Conservation (phyloP, 192 early-diverging fungal species). For the Lunasporangiospora selenospora region DNA sequence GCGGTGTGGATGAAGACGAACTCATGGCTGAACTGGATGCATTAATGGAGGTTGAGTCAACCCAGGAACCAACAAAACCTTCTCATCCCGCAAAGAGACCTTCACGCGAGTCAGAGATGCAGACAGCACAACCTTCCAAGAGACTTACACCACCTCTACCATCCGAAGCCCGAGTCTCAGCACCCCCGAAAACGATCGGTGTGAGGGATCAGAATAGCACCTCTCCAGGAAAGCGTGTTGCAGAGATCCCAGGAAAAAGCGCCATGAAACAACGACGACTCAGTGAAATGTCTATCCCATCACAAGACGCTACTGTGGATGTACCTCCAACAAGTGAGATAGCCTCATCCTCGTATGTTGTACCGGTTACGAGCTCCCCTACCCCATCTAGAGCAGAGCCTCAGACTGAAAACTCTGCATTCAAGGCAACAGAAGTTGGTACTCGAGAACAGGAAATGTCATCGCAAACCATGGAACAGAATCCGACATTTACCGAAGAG, state of each 20-base stretch:
- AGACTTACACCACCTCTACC: constrained; percentile 11
- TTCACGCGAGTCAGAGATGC: background rate
- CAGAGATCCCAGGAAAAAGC: constrained; percentile 25
- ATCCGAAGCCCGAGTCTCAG: constrained; percentile 4
- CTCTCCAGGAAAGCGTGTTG: constrained; percentile 26
- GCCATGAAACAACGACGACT: constrained; percentile 21
- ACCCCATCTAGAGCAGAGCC: background rate
- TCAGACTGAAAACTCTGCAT: background rate
- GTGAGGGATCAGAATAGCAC: too few species aligned
- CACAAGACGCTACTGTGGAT: background rate
- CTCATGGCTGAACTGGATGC: constrained; percentile 42
- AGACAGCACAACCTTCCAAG: background rate
- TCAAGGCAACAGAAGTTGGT: background rate
- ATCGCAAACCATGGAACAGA: too few species aligned
- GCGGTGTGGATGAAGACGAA: constrained; percentile 31
- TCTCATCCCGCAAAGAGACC: background rate
- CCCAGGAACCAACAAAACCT: background rate
- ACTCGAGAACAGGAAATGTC: background rate
- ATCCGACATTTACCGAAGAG: too few species aligned
- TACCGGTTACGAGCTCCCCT: background rate
- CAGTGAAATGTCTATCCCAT: background rate
- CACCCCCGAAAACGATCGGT: too few species aligned
- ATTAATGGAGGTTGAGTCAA: too few species aligned
- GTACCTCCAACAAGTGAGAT: background rate
- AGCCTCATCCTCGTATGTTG: background rate